Evolutionary conservation across 2,329 filamentous ascomycete genomes (phyloP).

Genomic region (Pseudogymnoascus sp.): DNA sequence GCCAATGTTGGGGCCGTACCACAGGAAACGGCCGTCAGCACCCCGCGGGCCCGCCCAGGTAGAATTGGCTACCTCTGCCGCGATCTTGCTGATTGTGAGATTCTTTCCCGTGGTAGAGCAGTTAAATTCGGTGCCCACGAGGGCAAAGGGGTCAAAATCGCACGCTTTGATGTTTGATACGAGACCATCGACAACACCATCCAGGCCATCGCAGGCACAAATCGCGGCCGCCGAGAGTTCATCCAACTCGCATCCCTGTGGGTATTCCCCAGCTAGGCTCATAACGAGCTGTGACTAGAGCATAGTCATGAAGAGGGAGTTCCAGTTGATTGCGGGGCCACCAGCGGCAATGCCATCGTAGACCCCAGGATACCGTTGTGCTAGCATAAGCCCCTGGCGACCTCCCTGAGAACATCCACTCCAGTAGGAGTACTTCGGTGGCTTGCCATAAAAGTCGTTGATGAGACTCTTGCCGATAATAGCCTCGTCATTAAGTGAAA

Average conservation of each 20-base stretch:
- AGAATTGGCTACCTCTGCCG: conserved; percentile 7
- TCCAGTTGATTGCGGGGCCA: conserved; percentile 31
- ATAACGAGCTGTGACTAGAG: conserved; percentile 16
- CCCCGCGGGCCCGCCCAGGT: conserved; percentile 10
- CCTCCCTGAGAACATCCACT: conserved; percentile 32
- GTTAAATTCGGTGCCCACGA: conserved; percentile 12
- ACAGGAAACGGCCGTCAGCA: conserved; percentile 8
- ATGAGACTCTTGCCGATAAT: conserved; percentile 28
- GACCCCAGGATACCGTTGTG: conserved; percentile 29
- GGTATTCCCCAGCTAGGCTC: conserved; percentile 10
- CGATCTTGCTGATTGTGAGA: conserved; percentile 9
- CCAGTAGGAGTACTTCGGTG: conserved; percentile 30
- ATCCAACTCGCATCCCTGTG: conserved; percentile 14
- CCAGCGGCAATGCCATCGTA: conserved; percentile 34
- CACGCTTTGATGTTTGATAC: conserved; percentile 12
- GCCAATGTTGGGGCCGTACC: conserved; percentile 11
- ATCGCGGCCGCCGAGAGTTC: conserved; percentile 13
- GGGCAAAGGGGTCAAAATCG: conserved; percentile 12
- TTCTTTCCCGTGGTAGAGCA: conserved; percentile 11
- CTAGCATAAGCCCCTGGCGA: conserved; percentile 30
- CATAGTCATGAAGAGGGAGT: conserved; percentile 6
- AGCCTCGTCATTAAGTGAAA: conserved; percentile 29
- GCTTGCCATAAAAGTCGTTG: conserved; percentile 27
- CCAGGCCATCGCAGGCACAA: conserved; percentile 14
- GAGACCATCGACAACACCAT: conserved; percentile 18